Evolutionary conservation across 805 yeast genomes (phyloP).

Genomic region (Candida quercuum): DNA sequence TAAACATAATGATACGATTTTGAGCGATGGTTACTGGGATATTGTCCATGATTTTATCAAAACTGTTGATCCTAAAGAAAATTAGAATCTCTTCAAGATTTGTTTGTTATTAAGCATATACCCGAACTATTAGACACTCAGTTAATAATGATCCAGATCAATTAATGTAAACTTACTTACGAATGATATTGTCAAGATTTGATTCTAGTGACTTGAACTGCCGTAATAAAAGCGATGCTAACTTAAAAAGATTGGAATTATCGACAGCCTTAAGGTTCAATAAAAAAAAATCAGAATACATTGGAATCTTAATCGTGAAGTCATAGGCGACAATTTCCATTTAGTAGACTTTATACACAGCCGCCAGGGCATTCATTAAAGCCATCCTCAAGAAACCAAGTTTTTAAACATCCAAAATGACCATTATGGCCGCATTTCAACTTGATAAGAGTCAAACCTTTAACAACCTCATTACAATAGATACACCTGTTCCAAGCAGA

Average conservation of each 20-base stretch:
- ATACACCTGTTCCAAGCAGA: slow-evolving; percentile 45
- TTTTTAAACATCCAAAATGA: slow-evolving; percentile 72
- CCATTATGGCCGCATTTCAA: slow-evolving; percentile 83
- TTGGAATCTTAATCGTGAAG: too few relatives aligned
- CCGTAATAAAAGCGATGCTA: too few relatives aligned
- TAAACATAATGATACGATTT: slow-evolving; percentile 78
- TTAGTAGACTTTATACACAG: slow-evolving; percentile 7
- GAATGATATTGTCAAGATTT: too few relatives aligned
- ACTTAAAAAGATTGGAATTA: too few relatives aligned
- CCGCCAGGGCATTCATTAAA: slow-evolving; percentile 81
- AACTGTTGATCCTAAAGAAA: slow-evolving; percentile 15
- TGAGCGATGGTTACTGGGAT: slow-evolving; percentile 76
- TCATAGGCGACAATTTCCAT: too few relatives aligned
- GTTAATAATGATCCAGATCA: too few relatives aligned
- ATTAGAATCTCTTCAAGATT: neutral
- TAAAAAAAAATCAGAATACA: too few relatives aligned
- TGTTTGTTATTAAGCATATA: too few relatives aligned
- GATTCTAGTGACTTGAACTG: too few relatives aligned
- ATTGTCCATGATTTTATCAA: slow-evolving; percentile 50
- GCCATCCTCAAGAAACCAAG: slow-evolving; percentile 66
- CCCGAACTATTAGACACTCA: too few relatives aligned
- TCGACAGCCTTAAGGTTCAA: too few relatives aligned
- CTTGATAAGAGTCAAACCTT: slow-evolving; percentile 57
- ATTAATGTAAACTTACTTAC: too few relatives aligned
- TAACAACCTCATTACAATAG: slow-evolving; percentile 71